Evolutionary conservation across 2,329 filamentous ascomycete genomes (phyloP), one percentile per base, ranked within the genome.

Genomic region (Xylaria sp.): DNA sequence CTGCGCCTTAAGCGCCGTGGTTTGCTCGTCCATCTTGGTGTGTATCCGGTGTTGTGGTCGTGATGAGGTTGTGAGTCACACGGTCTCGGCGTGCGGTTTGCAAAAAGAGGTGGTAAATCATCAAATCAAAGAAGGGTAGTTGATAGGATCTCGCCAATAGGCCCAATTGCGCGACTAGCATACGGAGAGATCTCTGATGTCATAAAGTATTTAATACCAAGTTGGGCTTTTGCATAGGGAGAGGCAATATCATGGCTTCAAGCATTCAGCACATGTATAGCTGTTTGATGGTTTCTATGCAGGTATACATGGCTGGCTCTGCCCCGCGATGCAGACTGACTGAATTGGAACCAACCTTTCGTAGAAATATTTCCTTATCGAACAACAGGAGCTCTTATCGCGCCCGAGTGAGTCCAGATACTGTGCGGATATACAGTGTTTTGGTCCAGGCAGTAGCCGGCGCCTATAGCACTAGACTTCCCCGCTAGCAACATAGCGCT

Each of bases 1-100:
- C 14, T 83, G 82, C 71, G 86, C 81, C 75, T 89, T 89, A 75
- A 86, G 83, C 64, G 87, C 47, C 5, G 72, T 63, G 2, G 71
- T 76, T 51, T 77, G 67, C 5, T 78, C 76, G 64, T 77, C 75
- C 76, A 78, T 78, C 6, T 56, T 70, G 68, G 39, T 7, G 32
- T 24, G 17, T 61, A n/a, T 64, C 24, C 36, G 50, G 39, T 54
- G 60, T 36, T 19, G 61, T 53, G 36, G 32, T 32, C 42, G 56
- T 36, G 6, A 64, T 21, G 57, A 62, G 45, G 17, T 34, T 36
- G 51, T 66, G 62, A 64, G 66, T 66, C 62, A 70, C 67, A 61
- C 48, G 65, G 39, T 56, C 21, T 53, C 54, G 59, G 65, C 14
- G 59, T 59, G 58, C 21, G 9, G 57, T 57, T 30, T 59, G 56